Percentiles rank a stretch among this genome's conserved stretches.
These are phyloP conservation scores for Cryptococcus neoformans DNA, from an alignment of 1,284 basidiomycete genomes.

Conservation along the genomic window DNA sequence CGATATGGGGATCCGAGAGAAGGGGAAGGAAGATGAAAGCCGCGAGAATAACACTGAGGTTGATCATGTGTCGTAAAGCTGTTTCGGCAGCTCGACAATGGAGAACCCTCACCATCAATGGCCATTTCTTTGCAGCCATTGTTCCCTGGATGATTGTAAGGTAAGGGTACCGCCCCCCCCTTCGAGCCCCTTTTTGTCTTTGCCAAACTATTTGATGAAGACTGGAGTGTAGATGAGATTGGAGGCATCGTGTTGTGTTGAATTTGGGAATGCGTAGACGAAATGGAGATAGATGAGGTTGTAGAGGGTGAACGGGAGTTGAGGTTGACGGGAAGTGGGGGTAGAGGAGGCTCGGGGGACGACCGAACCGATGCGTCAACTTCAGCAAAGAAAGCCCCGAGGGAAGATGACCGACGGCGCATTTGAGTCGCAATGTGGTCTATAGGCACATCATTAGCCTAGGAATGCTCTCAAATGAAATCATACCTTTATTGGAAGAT, in stretches of 20 bases:
- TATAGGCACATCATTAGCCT: not conserved
- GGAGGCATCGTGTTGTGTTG: not conserved
- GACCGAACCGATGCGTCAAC: not conserved
- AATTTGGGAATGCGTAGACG: constrained; percentile 15
- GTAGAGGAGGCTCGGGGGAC: constrained; percentile 25
- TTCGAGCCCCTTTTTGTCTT: not conserved
- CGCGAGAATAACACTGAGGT: constrained; percentile 33
- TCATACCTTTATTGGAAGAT: constrained; percentile 4
- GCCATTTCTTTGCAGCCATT: constrained; percentile 6
- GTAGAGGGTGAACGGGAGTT: constrained; percentile 24
- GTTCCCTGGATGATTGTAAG: constrained; percentile 3
- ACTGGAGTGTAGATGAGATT: constrained; percentile 23
- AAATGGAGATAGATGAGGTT: constrained; percentile 21
- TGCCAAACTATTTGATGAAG: constrained; percentile 34
- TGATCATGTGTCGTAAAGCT: constrained; percentile 10
- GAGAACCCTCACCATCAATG: constrained; percentile 1
- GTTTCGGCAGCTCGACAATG: constrained; percentile 6
- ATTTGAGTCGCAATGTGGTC: not conserved
- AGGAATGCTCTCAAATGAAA: not conserved
- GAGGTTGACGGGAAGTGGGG: constrained; percentile 32
- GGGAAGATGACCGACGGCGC: constrained; percentile 26
- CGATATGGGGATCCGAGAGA: constrained; percentile 38
- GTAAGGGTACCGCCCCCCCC: too few relatives aligned
- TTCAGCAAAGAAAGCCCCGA: constrained; percentile 9
- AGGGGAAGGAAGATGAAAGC: constrained; percentile 42